phyloP scores from a whole-genome alignment of 495 filamentous ascomycete genomes.

The Aspergillus sclerotioniger region DNA sequence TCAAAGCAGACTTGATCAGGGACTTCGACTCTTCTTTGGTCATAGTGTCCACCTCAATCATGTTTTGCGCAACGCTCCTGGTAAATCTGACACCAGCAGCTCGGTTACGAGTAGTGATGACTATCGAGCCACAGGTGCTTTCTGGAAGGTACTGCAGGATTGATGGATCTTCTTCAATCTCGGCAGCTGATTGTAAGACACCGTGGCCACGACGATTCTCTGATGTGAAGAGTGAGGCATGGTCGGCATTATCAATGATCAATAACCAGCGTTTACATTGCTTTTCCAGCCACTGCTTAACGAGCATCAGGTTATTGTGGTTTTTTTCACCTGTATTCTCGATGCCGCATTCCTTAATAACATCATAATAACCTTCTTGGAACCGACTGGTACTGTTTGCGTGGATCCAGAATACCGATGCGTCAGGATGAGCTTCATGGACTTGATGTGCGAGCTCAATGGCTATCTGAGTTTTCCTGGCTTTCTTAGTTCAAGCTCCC shows the following conservation, averaged over 20 bases:
- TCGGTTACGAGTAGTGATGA: slow-evolving; percentile 30
- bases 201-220: not conserved
- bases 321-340: slow-evolving; percentile 7
- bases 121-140: slow-evolving; percentile 17
- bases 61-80: not conserved
- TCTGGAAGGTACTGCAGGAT: slow-evolving; percentile 26
- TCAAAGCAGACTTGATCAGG: slow-evolving; percentile 9
- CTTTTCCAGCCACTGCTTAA: slow-evolving; percentile 18
- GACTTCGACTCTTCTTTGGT: slow-evolving; percentile 10
- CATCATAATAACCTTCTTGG: slow-evolving; percentile 30
- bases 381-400: slow-evolving; percentile 32
- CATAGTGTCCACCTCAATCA: slow-evolving; percentile 14
- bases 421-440: slow-evolving; percentile 17
- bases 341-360: slow-evolving; percentile 7
- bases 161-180: slow-evolving; percentile 3
- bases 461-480: slow-evolving; percentile 35
- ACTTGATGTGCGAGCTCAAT: slow-evolving; percentile 40
- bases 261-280: slow-evolving; percentile 44
- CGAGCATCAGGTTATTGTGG: not conserved
- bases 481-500: slow-evolving; percentile 8
- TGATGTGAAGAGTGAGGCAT: slow-evolving; percentile 27
- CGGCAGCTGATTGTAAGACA: slow-evolving; percentile 6
- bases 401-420: slow-evolving; percentile 44
- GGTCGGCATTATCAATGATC: slow-evolving; percentile 54
- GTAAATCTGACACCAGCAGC: slow-evolving; percentile 18